Evolutionary conservation across 495 filamentous ascomycete species (phyloP).

Genomic region (Neurospora sublineolata): DNA sequence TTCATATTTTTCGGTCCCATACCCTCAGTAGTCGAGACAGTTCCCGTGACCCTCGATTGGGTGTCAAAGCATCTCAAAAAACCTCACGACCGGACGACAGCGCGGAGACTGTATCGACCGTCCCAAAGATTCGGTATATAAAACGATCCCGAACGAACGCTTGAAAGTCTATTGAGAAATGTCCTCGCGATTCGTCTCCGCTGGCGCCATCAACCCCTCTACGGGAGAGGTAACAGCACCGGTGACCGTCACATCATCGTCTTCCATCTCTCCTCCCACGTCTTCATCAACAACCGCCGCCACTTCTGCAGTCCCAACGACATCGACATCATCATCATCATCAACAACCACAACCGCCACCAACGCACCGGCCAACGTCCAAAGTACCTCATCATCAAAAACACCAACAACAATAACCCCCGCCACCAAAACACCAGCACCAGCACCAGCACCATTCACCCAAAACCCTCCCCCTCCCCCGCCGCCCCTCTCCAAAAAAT

Average conservation of each 20-base stretch:
- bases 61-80: neutral
- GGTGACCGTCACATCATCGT: neutral
- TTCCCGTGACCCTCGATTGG: neutral
- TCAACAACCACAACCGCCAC: neutral
- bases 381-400: neutral
- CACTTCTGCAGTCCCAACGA: neutral
- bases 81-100: neutral
- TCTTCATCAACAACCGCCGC: neutral
- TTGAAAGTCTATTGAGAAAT: constrained; percentile 17
- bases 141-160: neutral
- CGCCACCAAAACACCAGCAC: neutral
- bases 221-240: constrained; percentile 18
- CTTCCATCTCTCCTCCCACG: neutral
- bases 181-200: constrained; percentile 86
- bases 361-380: neutral
- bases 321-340: neutral
- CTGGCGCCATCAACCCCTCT: constrained; percentile 58
- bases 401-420: neutral
- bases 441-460: neutral
- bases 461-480: neutral
- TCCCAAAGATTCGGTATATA: neutral
- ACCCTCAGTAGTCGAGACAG: neutral
- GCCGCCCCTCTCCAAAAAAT: constrained; percentile 3
- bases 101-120: neutral
- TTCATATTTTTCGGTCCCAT: neutral